These are phyloP conservation scores for Pulveroboletus ravenelii DNA, from an alignment of 768 basidiomycete species.

Conservation along the genomic window DNA sequence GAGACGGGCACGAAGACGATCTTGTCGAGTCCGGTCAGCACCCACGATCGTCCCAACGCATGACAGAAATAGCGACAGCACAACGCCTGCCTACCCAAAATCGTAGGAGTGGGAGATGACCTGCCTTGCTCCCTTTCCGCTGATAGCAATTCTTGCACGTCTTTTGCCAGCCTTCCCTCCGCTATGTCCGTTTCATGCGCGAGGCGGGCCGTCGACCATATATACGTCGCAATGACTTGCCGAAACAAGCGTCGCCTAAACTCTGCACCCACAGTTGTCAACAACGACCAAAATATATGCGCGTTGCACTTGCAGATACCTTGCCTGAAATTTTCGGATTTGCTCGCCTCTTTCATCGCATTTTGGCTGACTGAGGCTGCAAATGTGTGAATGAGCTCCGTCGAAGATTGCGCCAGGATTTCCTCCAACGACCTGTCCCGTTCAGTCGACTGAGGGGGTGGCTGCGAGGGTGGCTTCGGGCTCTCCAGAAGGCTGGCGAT, in stretches of 20 bases:
- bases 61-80: slow-evolving; percentile 1
- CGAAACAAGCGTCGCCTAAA: slow-evolving; percentile 19
- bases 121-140: slow-evolving; percentile 32
- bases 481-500: not conserved
- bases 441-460: not conserved
- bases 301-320: slow-evolving; percentile 14
- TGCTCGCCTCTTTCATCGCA: slow-evolving; percentile 15
- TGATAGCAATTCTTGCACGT: slow-evolving; percentile 16
- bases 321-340: slow-evolving; percentile 17
- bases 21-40: slow-evolving; percentile 21
- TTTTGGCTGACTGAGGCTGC: slow-evolving; percentile 15
- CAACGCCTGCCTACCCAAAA: slow-evolving; percentile 23
- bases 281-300: slow-evolving; percentile 24
- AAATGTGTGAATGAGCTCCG: slow-evolving; percentile 16
- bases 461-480: not conserved
- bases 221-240: slow-evolving; percentile 10
- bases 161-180: slow-evolving; percentile 10
- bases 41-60: not conserved
- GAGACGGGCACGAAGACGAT: slow-evolving; percentile 19
- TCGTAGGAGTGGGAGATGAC: slow-evolving; percentile 21
- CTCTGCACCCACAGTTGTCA: slow-evolving; percentile 16
- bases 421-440: slow-evolving; percentile 19
- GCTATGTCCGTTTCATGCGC: slow-evolving; percentile 13
- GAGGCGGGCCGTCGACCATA: slow-evolving; percentile 27
- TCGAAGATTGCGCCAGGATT: slow-evolving; percentile 16